Percentiles rank a stretch among this genome's conserved stretches.
phyloP scores from a whole-genome alignment of 257 asterid species.

The Haberlea rhodopensis region DNA sequence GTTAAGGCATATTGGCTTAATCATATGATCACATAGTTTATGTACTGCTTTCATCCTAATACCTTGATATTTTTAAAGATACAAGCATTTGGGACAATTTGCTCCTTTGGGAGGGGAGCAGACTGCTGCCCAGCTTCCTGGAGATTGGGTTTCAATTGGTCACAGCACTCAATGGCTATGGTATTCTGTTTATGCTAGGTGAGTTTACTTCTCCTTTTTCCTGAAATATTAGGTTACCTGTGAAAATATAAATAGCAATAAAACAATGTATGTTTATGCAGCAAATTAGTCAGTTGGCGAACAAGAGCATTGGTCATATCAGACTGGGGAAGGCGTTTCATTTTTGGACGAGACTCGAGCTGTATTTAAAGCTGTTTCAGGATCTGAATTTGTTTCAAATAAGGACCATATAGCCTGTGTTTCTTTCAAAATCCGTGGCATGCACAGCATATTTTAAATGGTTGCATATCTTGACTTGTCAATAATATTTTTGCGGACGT shows the following conservation, averaged over 20 bases:
- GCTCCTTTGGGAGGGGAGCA: slow-evolving; percentile 99
- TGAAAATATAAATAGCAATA: background rate
- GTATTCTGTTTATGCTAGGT: slow-evolving; percentile 98
- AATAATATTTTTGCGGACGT: background rate
- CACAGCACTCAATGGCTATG: slow-evolving; percentile 94
- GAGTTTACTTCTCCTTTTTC: slow-evolving; percentile 6
- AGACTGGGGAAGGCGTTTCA: slow-evolving; percentile 83
- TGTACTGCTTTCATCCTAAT: slow-evolving; percentile 11
- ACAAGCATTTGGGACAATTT: slow-evolving; percentile 93
- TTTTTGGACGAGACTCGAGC: slow-evolving; percentile 94
- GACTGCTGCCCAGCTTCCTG: slow-evolving; percentile 96
- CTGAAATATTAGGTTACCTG: background rate
- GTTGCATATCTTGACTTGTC: background rate
- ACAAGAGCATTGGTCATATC: slow-evolving; percentile 85
- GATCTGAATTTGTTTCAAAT: background rate
- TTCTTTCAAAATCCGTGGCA: background rate
- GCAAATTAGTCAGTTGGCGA: slow-evolving; percentile 98
- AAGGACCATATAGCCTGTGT: slow-evolving; percentile 10
- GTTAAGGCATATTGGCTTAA: background rate
- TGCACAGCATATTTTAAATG: background rate
- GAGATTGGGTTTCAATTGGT: slow-evolving; percentile 98
- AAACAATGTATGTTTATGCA: slow-evolving; percentile 25
- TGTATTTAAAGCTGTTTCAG: slow-evolving; percentile 45
- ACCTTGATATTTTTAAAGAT: slow-evolving; percentile 41
- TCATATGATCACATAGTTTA: background rate